A percentile compares a stretch with the other conserved stretches of the same genome.
phyloP scores from a whole-genome alignment of 2,329 filamentous ascomycete species.

The Pseudogymnoascus sp. region DNA sequence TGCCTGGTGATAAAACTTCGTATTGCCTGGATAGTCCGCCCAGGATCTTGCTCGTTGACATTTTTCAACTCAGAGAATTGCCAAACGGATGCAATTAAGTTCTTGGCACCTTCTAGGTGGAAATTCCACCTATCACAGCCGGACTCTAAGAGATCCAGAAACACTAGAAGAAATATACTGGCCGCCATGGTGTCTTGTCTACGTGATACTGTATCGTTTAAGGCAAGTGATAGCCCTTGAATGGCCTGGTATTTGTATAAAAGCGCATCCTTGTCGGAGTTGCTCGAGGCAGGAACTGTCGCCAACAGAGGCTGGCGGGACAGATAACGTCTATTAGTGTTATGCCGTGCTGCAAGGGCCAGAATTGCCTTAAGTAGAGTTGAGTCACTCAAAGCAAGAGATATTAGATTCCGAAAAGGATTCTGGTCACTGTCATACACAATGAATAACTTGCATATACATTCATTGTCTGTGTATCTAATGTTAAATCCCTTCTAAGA shows the following conservation, averaged over 20 bases:
- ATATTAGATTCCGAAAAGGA: conserved; percentile 28
- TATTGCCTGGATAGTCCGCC: conserved; percentile 8
- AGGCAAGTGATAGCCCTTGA: conserved; percentile 22
- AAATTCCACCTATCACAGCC: conserved; percentile 15
- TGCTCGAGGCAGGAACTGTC: conserved; percentile 7
- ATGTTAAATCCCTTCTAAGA: not conserved
- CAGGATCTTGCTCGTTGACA: not conserved
- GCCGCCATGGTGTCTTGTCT: conserved; percentile 27
- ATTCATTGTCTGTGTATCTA: conserved; percentile 25
- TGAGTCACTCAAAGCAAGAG: conserved; percentile 24
- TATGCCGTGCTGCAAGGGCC: conserved; percentile 30
- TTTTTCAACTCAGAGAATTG: not conserved
- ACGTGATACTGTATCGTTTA: conserved; percentile 15
- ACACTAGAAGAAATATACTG: conserved; percentile 26
- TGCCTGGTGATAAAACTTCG: conserved; percentile 17
- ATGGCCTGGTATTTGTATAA: conserved; percentile 30
- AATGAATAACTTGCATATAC: conserved; percentile 30
- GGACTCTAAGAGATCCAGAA: conserved; percentile 12
- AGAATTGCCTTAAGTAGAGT: conserved; percentile 28
- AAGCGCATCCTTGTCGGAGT: conserved; percentile 26
- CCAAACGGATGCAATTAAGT: conserved; percentile 8
- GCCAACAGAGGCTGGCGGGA: conserved; percentile 18
- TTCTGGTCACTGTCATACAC: conserved; percentile 31
- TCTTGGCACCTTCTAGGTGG: conserved; percentile 10
- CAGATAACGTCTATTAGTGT: conserved; percentile 25